Base-by-base conservation (phyloP, 2,329 filamentous ascomycete genomes). In the Lecanicillium sp. region DNA sequence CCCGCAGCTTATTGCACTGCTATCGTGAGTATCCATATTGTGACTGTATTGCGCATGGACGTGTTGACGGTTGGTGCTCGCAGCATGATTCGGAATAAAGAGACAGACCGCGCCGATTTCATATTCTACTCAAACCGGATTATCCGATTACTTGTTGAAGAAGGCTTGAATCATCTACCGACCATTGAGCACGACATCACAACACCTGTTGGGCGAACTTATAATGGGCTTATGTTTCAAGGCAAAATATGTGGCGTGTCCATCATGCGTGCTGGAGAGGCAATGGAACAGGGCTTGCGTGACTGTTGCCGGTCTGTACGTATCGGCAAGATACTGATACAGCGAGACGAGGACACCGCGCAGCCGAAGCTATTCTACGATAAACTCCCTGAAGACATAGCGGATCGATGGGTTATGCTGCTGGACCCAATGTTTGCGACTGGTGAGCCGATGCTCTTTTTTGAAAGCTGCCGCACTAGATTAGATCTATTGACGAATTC, bases 351-450 rank as follows among this genome's bases (percentile, higher is more conserved):
- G 63, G 92, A 96, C 65, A 96, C 92, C 1, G 75, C 83, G 38
- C 77, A 83, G 67, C 92, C 92, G 11, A 92, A 88, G 60, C 73
- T 98, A 9, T 98, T 96, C 63, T 98, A 96, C 63, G 90, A 96
- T 54, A 98, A 98, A 68, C 74, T 98, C 28, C 92, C 92, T 6
- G 83, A 87, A 56, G 92, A 98, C 58, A 95, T 98, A 59, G 78
- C 84, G 17, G 76, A 90, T 39, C 73, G 92, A 59, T 98, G 92
- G 89, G 90, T 95, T 27, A 68, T 98, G 43, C 70, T 98, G 32
- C 67, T 98, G 33, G 92, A 98, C 58, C 92, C 92, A n/a, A 98
- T 98, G 92, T 89, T 98, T 64, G 92, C 92, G 42, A 98, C 92
- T 50, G 89, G 87, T 89, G 64, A 53, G 70, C 34, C 19, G 22